Percentiles rank a stretch among this genome's conserved stretches.
phyloP scores from a whole-genome alignment of 352 stramenopile species.

The Globisporangium parvum region DNA sequence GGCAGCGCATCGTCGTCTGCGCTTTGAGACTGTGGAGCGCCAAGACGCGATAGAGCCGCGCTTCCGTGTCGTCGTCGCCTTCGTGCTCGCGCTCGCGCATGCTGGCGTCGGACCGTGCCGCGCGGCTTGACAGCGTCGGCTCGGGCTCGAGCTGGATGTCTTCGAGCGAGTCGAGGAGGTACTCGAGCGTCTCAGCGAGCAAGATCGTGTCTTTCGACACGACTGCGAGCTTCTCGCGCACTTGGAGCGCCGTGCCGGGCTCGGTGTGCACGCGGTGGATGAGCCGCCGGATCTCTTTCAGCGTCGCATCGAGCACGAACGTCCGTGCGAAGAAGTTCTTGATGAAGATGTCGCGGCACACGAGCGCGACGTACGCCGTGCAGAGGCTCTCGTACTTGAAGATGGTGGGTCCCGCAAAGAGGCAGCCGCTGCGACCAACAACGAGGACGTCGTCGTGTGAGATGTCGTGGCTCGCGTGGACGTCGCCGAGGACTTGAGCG shows the following conservation, averaged over 20 bases:
- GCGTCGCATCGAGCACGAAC: slow-evolving; percentile 94
- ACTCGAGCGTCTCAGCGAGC: slow-evolving; percentile 95
- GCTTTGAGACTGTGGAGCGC: slow-evolving; percentile 83
- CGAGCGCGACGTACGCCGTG: slow-evolving; percentile 94
- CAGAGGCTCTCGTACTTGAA: slow-evolving; percentile 94
- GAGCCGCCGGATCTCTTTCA: slow-evolving; percentile 91
- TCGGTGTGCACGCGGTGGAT: slow-evolving; percentile 87
- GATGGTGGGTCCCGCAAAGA: slow-evolving; percentile 94
- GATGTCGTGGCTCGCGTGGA: slow-evolving; percentile 92
- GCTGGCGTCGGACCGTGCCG: background rate
- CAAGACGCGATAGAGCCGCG: slow-evolving; percentile 89
- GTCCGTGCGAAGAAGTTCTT: slow-evolving; percentile 97
- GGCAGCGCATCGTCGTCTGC: slow-evolving; percentile 90
- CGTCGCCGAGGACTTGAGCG: slow-evolving; percentile 93
- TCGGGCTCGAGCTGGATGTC: slow-evolving; percentile 37
- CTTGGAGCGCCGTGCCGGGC: slow-evolving; percentile 72
- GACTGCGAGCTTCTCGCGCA: slow-evolving; percentile 89
- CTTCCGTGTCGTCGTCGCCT: slow-evolving; percentile 44
- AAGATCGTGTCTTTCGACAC: slow-evolving; percentile 94
- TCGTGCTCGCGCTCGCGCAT: slow-evolving; percentile 7
- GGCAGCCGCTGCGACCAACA: slow-evolving; percentile 90
- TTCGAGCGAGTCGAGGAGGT: slow-evolving; percentile 93
- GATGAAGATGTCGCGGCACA: slow-evolving; percentile 96
- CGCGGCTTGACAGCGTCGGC: too few relatives aligned
- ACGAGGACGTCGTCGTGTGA: slow-evolving; percentile 93